These are phyloP conservation scores for Suhomyces sp. DNA, from an alignment of 805 yeast species.

Conservation along the genomic window DNA sequence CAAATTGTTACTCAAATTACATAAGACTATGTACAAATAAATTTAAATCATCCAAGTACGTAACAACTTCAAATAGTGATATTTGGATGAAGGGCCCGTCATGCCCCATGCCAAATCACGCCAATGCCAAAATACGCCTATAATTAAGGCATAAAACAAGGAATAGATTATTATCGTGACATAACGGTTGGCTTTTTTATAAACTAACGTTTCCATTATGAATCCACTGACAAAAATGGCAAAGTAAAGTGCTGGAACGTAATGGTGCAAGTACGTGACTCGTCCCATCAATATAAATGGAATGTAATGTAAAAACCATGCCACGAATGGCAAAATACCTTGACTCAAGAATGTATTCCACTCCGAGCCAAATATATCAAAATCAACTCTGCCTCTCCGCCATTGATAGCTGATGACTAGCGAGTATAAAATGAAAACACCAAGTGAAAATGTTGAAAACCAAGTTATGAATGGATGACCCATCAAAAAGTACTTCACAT, in stretches of 20 bases:
- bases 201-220: constrained; percentile 18
- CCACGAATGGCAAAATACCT: constrained; percentile 36
- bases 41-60: constrained; percentile 1
- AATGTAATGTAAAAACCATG: constrained; percentile 39
- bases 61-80: constrained; percentile 26
- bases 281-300: constrained; percentile 44
- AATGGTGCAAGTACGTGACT: constrained; percentile 44
- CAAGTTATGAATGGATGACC: constrained; percentile 81
- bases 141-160: constrained; percentile 46
- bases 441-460: constrained; percentile 36
- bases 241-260: constrained; percentile 43
- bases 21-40: background rate
- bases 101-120: constrained; percentile 80
- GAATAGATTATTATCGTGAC: constrained; percentile 35
- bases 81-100: constrained; percentile 38
- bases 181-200: constrained; percentile 13
- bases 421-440: constrained; percentile 17
- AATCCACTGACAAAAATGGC: constrained; percentile 21
- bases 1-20: background rate
- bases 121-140: constrained; percentile 57
- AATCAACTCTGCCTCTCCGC: constrained; percentile 30
- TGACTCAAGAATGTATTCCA: constrained; percentile 29
- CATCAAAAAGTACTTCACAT: constrained; percentile 58
- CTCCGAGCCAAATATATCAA: constrained; percentile 19
- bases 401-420: constrained; percentile 17